Conservation (phyloP, 225 moss, liverwort and hornwort genomes). For the Rhytidiadelphus loreus region DNA sequence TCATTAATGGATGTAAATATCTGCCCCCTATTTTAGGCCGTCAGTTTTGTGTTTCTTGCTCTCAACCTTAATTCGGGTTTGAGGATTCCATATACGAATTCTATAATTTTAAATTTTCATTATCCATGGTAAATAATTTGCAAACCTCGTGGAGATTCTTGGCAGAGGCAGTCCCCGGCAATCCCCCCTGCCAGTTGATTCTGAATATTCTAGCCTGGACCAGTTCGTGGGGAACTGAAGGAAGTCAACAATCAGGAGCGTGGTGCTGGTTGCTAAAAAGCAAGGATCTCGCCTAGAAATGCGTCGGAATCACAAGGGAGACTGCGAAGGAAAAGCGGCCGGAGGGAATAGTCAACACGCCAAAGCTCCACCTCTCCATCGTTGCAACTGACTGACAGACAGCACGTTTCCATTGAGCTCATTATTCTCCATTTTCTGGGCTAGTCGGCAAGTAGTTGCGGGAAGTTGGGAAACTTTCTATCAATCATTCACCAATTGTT, state of each 20-base stretch:
- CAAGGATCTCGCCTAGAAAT: background rate
- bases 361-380: background rate
- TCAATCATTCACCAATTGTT: background rate
- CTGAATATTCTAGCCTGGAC: background rate
- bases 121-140: background rate
- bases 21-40: background rate
- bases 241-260: background rate
- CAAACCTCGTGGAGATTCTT: background rate
- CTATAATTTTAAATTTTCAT: background rate
- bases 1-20: background rate
- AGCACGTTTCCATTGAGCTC: too few relatives aligned
- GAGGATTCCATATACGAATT: background rate
- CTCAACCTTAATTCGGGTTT: background rate
- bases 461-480: background rate
- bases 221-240: background rate
- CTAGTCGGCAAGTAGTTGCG: background rate
- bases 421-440: background rate
- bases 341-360: background rate
- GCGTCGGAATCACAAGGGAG: background rate
- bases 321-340: background rate
- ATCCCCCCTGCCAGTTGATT: background rate
- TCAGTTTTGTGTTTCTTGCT: too few relatives aligned
- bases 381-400: background rate
- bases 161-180: background rate
- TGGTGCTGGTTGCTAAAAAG: background rate